Evolutionary conservation across 495 filamentous ascomycete species (phyloP), one percentile per base, ranked within the genome.

Genomic region (Penicillium steckii): DNA sequence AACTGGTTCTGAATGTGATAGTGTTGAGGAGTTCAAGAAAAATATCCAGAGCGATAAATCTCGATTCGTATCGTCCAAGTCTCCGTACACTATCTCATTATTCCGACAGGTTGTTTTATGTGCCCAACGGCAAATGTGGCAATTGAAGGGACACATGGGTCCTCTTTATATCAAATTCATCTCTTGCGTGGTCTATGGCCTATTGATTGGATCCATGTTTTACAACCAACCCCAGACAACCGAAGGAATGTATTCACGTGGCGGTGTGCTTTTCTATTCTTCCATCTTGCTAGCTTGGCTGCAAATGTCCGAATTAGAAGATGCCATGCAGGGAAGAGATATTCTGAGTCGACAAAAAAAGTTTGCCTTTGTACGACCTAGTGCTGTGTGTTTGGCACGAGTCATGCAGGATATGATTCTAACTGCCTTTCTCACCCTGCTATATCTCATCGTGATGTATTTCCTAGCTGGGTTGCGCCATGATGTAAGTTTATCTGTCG

Each of bases 321-420:
- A 84, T 15, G 83, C 86, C 0, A 91, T 91, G 64, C 74, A 80
- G 9, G 81, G 82, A 2, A 79, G 87, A 22, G 86, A 85, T 13
- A 88, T 93, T 38, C 69, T 93, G 13, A 80, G 84, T 49, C 89
- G 90, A 38, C 90, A 95, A 64, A 87, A 89, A 67, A 82, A 80
- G 44, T 91, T 69, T 63, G 84, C 85, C 1, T 91, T 93, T 66
- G 90, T 91, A 50, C 78, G 86, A 2, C 89, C 90, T 12, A 79
- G 85, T 24, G 89, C 90, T 29, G 87, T 85, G 25, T 85, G 83
- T 19, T 76, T 94, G 50, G 89, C 87, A 2, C 78, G 88, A 25
- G 85, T 86, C 1, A 66, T 89, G 19, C 75, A 85, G 17, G 90
- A 94, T 55, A 60, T 89, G 8, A 81, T 88, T 5, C 65, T 90